phyloP scores from a whole-genome alignment of 1,284 basidiomycete species.

The Sanghuangporus weigelae region DNA sequence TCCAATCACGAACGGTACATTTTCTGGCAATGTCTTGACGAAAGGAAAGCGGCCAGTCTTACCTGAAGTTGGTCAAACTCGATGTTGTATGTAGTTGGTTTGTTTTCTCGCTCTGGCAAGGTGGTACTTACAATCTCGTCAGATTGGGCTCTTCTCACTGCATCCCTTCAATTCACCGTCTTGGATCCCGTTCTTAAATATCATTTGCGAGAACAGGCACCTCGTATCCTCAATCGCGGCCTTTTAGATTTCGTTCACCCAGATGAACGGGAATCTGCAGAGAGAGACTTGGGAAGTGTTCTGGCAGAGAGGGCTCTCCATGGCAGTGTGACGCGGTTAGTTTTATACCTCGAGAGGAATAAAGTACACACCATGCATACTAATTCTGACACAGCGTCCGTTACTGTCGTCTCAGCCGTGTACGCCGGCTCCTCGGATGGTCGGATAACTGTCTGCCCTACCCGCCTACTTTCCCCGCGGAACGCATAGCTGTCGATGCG shows the following conservation, averaged over 20 bases:
- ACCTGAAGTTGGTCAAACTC: slow-evolving; percentile 62
- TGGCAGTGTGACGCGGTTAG: slow-evolving; percentile 86
- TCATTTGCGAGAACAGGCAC: slow-evolving; percentile 73
- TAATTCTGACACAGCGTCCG: slow-evolving; percentile 49
- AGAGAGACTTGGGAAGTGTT: slow-evolving; percentile 73
- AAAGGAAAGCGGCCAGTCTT: slow-evolving; percentile 8
- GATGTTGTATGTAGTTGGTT: slow-evolving; percentile 57
- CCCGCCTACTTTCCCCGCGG: slow-evolving; percentile 46
- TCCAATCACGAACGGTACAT: neutral
- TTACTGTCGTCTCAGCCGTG: slow-evolving; percentile 64
- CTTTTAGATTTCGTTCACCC: slow-evolving; percentile 88
- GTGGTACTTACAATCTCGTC: slow-evolving; percentile 12
- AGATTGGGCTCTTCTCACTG: slow-evolving; percentile 72
- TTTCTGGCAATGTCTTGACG: neutral
- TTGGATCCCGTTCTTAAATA: slow-evolving; percentile 80
- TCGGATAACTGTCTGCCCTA: slow-evolving; percentile 25
- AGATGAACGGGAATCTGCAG: slow-evolving; percentile 77
- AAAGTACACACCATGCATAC: slow-evolving; percentile 17
- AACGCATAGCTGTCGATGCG: slow-evolving; percentile 66
- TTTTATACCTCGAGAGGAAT: slow-evolving; percentile 11
- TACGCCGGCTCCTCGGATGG: slow-evolving; percentile 64
- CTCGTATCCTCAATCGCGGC: slow-evolving; percentile 65
- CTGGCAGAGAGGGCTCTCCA: slow-evolving; percentile 79
- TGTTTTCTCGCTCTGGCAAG: slow-evolving; percentile 20
- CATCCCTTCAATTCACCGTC: slow-evolving; percentile 80